Percentiles rank a stretch among this genome's conserved stretches.
Evolutionary conservation across 257 asterid genomes (phyloP).

Genomic region (Solanum ossicruentum): DNA sequence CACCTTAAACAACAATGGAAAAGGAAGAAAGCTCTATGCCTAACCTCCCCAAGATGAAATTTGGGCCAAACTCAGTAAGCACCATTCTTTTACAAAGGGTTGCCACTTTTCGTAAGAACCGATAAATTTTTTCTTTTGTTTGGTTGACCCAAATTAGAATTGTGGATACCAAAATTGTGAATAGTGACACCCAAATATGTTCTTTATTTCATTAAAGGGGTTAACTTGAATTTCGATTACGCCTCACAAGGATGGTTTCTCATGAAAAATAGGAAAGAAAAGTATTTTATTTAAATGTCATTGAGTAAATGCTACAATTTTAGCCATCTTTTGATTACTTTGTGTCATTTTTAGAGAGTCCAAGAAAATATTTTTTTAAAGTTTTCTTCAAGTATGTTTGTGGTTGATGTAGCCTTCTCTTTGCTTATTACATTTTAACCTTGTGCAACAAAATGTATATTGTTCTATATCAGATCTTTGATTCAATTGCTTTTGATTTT

Average conservation of each 20-base stretch:
- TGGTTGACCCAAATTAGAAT: neutral
- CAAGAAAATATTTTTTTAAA: neutral
- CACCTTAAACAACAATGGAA: slow-evolving; percentile 29
- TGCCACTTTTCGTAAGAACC: neutral
- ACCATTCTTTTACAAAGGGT: neutral
- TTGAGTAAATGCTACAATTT: neutral
- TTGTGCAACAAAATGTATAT: neutral
- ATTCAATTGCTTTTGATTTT: neutral
- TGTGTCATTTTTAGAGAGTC: neutral
- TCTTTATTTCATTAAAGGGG: neutral
- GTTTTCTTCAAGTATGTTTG: neutral
- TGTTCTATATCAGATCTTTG: neutral
- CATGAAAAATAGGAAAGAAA: neutral
- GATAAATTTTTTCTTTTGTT: neutral
- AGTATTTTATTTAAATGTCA: neutral
- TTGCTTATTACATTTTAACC: neutral
- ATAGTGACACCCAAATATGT: neutral
- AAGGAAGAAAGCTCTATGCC: slow-evolving; percentile 51
- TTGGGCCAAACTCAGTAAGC: slow-evolving; percentile 72
- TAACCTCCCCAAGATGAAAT: slow-evolving; percentile 18
- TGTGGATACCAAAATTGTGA: neutral
- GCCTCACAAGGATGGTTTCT: neutral
- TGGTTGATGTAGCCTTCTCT: neutral
- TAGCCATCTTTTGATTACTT: neutral
- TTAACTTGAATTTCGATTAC: neutral